A percentile compares a stretch with the other conserved stretches of the same genome.
Conservation (phyloP, 2,329 filamentous ascomycete genomes). For the Sclerotinia nivalis region DNA sequence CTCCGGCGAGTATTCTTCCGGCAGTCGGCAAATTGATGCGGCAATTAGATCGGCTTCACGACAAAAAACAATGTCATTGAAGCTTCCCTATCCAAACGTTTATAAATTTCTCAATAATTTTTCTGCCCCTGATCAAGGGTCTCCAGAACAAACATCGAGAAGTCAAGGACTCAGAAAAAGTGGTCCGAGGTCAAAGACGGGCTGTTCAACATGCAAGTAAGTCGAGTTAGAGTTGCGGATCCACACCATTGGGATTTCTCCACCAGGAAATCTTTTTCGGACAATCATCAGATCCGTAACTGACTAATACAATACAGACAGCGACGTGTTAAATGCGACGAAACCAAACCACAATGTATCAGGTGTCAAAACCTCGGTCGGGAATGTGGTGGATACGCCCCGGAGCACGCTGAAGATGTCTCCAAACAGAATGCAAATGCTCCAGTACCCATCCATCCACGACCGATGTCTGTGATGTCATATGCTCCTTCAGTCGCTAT, state of each 20-base stretch:
- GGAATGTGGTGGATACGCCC: conserved; percentile 41
- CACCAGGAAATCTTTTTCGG: conserved; percentile 7
- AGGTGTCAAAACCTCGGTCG: conserved; percentile 41
- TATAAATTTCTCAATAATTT: conserved; percentile 43
- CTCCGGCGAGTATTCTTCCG: conserved; percentile 15
- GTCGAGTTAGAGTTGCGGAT: conserved; percentile 24
- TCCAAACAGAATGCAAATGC: conserved; percentile 32
- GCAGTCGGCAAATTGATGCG: conserved; percentile 27
- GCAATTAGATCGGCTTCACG: conserved; percentile 25
- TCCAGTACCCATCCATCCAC: conserved; percentile 38
- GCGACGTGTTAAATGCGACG: conserved; percentile 42
- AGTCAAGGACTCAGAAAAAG: conserved; percentile 42
- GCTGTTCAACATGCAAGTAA: conserved; percentile 42
- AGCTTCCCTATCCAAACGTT: conserved; percentile 41
- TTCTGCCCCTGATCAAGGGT: conserved; percentile 38
- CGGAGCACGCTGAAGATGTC: conserved; percentile 36
- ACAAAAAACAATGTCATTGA: conserved; percentile 38
- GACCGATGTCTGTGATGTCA: conserved; percentile 38
- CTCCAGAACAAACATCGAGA: conserved; percentile 39
- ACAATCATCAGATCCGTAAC: conserved; percentile 15
- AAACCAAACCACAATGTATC: conserved; percentile 40
- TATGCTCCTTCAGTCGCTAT: conserved; percentile 38
- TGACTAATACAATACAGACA: conserved; percentile 35
- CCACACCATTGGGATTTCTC: conserved; percentile 18
- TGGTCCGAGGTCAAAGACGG: conserved; percentile 40